Evolutionary conservation across 2,329 filamentous ascomycete species (phyloP).

Genomic region (Aureobasidium subglaciale): DNA sequence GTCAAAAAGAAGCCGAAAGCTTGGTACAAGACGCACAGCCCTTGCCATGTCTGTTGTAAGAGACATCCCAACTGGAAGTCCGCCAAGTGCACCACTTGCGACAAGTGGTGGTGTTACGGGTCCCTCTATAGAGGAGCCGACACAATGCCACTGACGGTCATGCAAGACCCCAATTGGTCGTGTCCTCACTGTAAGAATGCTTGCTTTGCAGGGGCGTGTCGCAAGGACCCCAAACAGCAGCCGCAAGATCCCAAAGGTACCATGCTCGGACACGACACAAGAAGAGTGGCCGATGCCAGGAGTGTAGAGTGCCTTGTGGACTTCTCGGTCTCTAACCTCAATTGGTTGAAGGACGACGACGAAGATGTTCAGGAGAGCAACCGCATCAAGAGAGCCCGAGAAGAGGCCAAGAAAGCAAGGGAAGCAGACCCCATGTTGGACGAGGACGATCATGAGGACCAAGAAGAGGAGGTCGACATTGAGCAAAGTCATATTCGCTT

Average conservation of each 20-base stretch:
- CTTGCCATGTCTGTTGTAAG: conserved; percentile 78
- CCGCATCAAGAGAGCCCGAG: conserved; percentile 35
- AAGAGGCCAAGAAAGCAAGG: conserved; percentile 49
- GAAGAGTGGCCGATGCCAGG: conserved; percentile 78
- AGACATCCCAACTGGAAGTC: conserved; percentile 79
- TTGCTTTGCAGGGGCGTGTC: conserved; percentile 80
- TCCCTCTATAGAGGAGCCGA: conserved; percentile 87
- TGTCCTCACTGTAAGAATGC: conserved; percentile 81
- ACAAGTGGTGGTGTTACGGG: conserved; percentile 83
- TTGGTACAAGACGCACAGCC: conserved; percentile 42
- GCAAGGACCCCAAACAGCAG: conserved; percentile 57
- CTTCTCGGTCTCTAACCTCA: conserved; percentile 80
- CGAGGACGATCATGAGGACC: conserved; percentile 35
- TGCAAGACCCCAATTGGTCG: conserved; percentile 76
- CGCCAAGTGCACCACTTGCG: conserved; percentile 70
- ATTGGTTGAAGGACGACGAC: conserved; percentile 59
- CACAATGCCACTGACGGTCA: conserved; percentile 72
- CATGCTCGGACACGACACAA: conserved; percentile 83
- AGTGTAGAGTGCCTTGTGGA: conserved; percentile 88
- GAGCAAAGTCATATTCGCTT: conserved; percentile 34
- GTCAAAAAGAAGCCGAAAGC: conserved; percentile 51
- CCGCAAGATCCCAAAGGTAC: conserved; percentile 85
- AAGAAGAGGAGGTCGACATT: conserved; percentile 36
- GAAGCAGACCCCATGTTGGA: conserved; percentile 39
- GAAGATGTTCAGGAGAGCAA: conserved; percentile 37